phyloP scores from a whole-genome alignment of 768 basidiomycete genomes.

The Phallus indusiatus region DNA sequence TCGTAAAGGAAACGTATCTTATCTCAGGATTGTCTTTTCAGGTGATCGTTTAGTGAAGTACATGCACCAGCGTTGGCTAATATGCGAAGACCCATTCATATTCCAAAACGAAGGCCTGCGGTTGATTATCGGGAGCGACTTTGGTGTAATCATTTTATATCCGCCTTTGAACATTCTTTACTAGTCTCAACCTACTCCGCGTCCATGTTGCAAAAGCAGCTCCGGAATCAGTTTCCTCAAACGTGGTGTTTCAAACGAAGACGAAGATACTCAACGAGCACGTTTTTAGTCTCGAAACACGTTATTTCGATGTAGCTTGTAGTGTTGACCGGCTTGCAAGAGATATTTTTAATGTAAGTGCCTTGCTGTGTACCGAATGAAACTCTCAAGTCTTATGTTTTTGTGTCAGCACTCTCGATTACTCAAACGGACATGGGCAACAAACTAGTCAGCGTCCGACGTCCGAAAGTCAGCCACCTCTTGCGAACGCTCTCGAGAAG shows the following conservation, averaged over 20 bases:
- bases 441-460: constrained; percentile 79
- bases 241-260: constrained; percentile 83
- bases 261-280: constrained; percentile 84
- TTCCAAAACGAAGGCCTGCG: constrained; percentile 87
- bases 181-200: constrained; percentile 69
- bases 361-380: neutral
- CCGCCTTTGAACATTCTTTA: neutral
- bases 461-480: constrained; percentile 76
- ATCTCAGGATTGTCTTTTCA: too few species aligned
- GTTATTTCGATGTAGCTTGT: constrained; percentile 89
- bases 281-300: constrained; percentile 84
- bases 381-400: constrained; percentile 7
- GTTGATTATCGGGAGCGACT: constrained; percentile 94
- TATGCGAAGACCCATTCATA: constrained; percentile 87
- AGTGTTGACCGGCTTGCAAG: constrained; percentile 81
- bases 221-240: constrained; percentile 71
- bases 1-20: too few species aligned
- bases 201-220: constrained; percentile 59
- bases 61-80: constrained; percentile 92
- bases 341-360: constrained; percentile 62
- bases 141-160: constrained; percentile 48
- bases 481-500: constrained; percentile 78
- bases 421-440: constrained; percentile 89
- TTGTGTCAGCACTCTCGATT: constrained; percentile 53
- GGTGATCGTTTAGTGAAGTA: constrained; percentile 93